Evolutionary conservation across 2,329 filamentous ascomycete genomes (phyloP).

Genomic region (Aspergillus sp.): DNA sequence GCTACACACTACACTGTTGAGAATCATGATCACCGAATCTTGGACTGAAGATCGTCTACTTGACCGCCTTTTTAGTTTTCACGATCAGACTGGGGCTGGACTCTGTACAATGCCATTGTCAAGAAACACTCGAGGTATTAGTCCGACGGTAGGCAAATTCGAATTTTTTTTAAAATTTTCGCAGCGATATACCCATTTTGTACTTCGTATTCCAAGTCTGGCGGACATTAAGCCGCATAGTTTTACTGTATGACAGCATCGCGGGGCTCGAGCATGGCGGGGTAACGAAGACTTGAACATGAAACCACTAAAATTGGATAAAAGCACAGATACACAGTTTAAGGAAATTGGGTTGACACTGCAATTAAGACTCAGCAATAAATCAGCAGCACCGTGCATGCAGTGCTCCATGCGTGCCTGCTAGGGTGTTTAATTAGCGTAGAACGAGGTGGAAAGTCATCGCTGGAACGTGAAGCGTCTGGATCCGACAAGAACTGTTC

Average conservation of each 20-base stretch:
- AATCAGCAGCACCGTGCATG: neutral
- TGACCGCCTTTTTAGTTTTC: conserved; percentile 14
- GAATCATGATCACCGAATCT: neutral
- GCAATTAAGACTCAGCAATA: neutral
- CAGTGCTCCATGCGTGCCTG: neutral
- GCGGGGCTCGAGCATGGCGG: conserved; percentile 20
- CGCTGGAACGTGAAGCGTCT: conserved; percentile 27
- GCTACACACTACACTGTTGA: neutral
- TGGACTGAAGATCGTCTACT: neutral
- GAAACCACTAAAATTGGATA: neutral
- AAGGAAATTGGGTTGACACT: neutral
- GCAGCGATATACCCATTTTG: neutral
- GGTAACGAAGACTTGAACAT: conserved; percentile 7
- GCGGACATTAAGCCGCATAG: conserved; percentile 3
- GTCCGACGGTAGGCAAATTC: neutral
- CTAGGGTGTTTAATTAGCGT: conserved; percentile 6
- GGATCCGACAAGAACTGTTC: conserved; percentile 15
- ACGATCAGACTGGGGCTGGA: neutral
- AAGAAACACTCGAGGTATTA: neutral
- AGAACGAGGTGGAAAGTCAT: conserved; percentile 25
- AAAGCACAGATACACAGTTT: neutral
- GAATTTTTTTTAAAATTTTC: neutral
- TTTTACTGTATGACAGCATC: conserved; percentile 17
- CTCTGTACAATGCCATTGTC: neutral
- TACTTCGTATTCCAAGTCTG: neutral